phyloP scores from a whole-genome alignment of 192 early-diverging fungal genomes.

The Coemansia erecta region DNA sequence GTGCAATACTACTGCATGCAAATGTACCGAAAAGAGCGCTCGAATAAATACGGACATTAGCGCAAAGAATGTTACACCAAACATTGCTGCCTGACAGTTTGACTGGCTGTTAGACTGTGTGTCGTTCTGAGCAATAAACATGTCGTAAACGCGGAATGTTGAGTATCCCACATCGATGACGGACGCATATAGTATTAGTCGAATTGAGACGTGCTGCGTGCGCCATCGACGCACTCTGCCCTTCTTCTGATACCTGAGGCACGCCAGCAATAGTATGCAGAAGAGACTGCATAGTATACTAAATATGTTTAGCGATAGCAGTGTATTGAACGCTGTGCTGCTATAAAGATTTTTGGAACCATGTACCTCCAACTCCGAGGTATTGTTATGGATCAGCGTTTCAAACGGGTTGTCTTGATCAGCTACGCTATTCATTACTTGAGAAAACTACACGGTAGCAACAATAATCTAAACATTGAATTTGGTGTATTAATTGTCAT shows the following conservation, averaged over 20 bases:
- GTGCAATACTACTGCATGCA: conserved; percentile 24
- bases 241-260: conserved; percentile 12
- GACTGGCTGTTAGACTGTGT: conserved; percentile 29
- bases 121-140: conserved; percentile 19
- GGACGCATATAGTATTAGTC: conserved; percentile 23
- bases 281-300: conserved; percentile 24
- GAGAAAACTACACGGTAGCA: too few relatives aligned
- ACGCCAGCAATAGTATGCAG: conserved; percentile 9
- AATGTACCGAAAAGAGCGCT: conserved; percentile 26
- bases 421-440: background rate
- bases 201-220: conserved; percentile 22
- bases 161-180: conserved; percentile 23
- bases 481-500: background rate
- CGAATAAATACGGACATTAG: conserved; percentile 29
- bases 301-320: conserved; percentile 17
- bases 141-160: conserved; percentile 23
- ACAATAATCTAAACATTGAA: too few relatives aligned
- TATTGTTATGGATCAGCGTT: conserved; percentile 5
- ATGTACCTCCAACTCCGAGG: background rate
- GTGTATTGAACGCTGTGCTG: conserved; percentile 6
- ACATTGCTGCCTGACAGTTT: conserved; percentile 42
- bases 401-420: conserved; percentile 25
- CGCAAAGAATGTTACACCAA: conserved; percentile 33
- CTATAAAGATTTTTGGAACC: conserved; percentile 13
- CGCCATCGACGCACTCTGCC: conserved; percentile 10